A percentile compares a stretch with the other conserved stretches of the same genome.
phyloP scores from a whole-genome alignment of 2,329 filamentous ascomycete genomes.

The Hymenoscyphus fructigenus region DNA sequence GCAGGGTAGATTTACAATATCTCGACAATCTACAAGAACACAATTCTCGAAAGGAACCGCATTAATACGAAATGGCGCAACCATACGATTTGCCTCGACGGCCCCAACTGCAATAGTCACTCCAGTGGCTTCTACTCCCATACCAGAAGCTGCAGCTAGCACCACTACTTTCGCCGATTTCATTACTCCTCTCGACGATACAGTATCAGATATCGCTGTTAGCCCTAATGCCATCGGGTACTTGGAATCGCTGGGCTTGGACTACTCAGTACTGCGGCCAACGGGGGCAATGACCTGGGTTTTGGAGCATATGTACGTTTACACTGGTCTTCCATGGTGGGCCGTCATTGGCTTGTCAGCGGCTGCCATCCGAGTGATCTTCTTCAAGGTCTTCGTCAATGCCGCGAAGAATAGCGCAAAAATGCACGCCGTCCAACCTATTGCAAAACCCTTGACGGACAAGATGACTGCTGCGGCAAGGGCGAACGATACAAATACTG shows the following conservation, averaged over 20 bases:
- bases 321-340: conserved; percentile 77
- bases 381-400: conserved; percentile 65
- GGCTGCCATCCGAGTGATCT: conserved; percentile 59
- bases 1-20: conserved; percentile 20
- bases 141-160: conserved; percentile 15
- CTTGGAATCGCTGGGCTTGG: conserved; percentile 76
- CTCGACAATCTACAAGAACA: conserved; percentile 17
- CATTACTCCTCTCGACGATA: neutral
- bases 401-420: conserved; percentile 63
- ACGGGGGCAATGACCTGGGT: conserved; percentile 71
- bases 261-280: conserved; percentile 77
- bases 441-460: conserved; percentile 55
- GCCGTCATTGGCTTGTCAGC: conserved; percentile 67
- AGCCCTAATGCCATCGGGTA: conserved; percentile 71
- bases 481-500: conserved; percentile 46
- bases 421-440: conserved; percentile 59
- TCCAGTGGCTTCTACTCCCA: conserved; percentile 7
- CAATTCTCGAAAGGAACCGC: conserved; percentile 20
- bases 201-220: conserved; percentile 17
- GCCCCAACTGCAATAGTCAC: neutral
- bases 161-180: conserved; percentile 6
- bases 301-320: conserved; percentile 82
- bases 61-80: conserved; percentile 30
- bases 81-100: conserved; percentile 33
- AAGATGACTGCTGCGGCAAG: conserved; percentile 46